Conservation (phyloP, 257 asterid species). For the Jacaranda mimosifolia region DNA sequence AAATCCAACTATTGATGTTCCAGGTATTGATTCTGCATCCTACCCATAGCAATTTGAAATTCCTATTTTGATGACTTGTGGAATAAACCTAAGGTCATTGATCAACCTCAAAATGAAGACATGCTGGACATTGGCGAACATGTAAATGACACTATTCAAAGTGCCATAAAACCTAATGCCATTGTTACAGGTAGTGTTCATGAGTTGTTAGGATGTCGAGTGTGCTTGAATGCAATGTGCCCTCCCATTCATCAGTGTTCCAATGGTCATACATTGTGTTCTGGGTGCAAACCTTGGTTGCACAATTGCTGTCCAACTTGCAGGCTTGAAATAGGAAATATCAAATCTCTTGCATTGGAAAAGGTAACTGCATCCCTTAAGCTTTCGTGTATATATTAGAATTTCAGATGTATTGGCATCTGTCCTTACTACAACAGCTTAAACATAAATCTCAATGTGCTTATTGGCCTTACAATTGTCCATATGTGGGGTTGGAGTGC, state of each 20-base stretch:
- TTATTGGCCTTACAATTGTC: slow-evolving; percentile 72
- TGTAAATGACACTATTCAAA: slow-evolving; percentile 45
- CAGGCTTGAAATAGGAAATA: slow-evolving; percentile 75
- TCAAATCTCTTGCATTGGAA: slow-evolving; percentile 71
- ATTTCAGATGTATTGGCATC: slow-evolving; percentile 62
- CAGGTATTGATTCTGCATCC: too few species aligned
- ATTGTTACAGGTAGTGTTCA: slow-evolving; percentile 53
- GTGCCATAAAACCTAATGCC: slow-evolving; percentile 50
- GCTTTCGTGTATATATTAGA: slow-evolving; percentile 71
- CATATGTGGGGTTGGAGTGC: slow-evolving; percentile 77
- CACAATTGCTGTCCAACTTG: slow-evolving; percentile 64
- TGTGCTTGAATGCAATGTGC: slow-evolving; percentile 47
- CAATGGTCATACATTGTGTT: too few species aligned
- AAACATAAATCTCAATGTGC: slow-evolving; percentile 71
- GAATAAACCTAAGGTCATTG: slow-evolving; percentile 50
- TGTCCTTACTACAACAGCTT: slow-evolving; percentile 67
- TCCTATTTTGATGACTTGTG: slow-evolving; percentile 48
- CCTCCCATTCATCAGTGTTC: too few species aligned
- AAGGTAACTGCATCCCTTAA: slow-evolving; percentile 75
- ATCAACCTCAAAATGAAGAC: slow-evolving; percentile 53
- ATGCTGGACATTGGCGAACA: slow-evolving; percentile 46
- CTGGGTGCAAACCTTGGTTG: too few species aligned
- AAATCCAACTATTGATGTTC: too few species aligned
- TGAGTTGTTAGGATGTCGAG: slow-evolving; percentile 58
- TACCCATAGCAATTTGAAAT: not conserved